Base-by-base conservation (phyloP, 257 asterid species). In the Solanum tacnaense region DNA sequence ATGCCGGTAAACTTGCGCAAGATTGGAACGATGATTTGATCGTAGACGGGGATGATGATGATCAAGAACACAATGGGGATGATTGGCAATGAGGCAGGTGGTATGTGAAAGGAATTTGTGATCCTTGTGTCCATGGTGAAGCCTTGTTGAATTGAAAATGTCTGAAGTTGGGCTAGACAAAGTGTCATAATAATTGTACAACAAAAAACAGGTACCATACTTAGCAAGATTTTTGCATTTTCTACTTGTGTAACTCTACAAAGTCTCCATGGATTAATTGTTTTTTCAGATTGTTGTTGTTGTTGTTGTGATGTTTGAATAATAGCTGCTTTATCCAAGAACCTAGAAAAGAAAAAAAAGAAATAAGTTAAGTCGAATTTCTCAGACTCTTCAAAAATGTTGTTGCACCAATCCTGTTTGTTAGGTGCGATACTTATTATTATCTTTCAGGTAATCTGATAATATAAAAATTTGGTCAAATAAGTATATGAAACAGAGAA, bases 241-340 rank as follows among this genome's bases (percentile, higher is more conserved):
- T 95, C 98, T 1, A 95, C 98, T 91, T 95, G 98, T 35, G 98
- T 95, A 5, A 94, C 95, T n/a, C 92, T 91, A 89, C 98, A 95
- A 86, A 92, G 94, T 65, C 90, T 92, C 97, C 97, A 93, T 34
- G 94, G 94, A 87, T 86, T 23, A 74, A 5, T 91, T 88, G 87
- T 89, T 18, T 41, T 87, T 29, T 46, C 85, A 1, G 89, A 31
- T 29, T 83, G 84, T 34, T 71, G 76, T 32, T 70, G n/a, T n/a
- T n/a, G 75, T 34, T 72, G 25, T 85, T 91, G 32, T 16, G 94
- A 56, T 89, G 90, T 86, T 20, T 86, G 81, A 25, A 94, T 89
- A 34, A 94, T 88, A n/a, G 98, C 98, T 75, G 98, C 98, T 87
- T 87, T 95, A 92, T 95, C 98, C 87, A 95, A 62, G 90, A 94